Evolutionary conservation across 176 grass and related monocot genomes (phyloP).

Genomic region (Lolium rigidum): DNA sequence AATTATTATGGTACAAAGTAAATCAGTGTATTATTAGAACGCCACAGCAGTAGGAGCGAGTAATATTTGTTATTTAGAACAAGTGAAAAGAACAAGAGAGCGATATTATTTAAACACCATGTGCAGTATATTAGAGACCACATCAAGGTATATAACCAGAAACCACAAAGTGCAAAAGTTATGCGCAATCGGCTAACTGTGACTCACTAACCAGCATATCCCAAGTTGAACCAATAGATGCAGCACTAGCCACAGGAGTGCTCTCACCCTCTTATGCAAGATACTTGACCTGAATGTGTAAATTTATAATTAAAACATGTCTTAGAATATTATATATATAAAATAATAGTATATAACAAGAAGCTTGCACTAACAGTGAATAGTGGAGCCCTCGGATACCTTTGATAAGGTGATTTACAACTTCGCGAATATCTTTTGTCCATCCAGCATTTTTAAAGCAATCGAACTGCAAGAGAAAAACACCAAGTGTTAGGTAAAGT

Average conservation of each 20-base stretch:
- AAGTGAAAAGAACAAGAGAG: not conserved
- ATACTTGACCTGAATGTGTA: too few relatives aligned
- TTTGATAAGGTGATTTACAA: too few relatives aligned
- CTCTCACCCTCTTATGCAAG: conserved; percentile 56
- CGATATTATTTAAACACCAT: not conserved
- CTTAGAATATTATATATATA: too few relatives aligned
- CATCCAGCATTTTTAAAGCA: too few relatives aligned
- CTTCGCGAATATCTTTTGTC: too few relatives aligned
- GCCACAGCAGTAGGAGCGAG: not conserved
- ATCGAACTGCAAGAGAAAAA: too few relatives aligned
- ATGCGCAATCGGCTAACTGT: not conserved
- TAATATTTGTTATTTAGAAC: conserved; percentile 20
- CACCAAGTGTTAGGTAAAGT: too few relatives aligned
- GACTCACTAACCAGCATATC: conserved; percentile 78
- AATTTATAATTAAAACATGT: too few relatives aligned
- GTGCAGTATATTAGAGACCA: not conserved
- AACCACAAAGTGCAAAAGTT: not conserved
- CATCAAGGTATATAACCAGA: conserved; percentile 10
- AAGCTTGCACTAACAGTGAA: too few relatives aligned
- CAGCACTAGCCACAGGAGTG: conserved; percentile 85
- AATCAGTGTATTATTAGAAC: not conserved
- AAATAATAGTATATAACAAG: too few relatives aligned
- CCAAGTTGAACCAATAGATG: conserved; percentile 89
- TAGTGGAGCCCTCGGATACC: too few relatives aligned
- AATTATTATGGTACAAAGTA: conserved; percentile 30